Evolutionary conservation across 2,329 filamentous ascomycete genomes (phyloP).

Genomic region (Zymoseptoria tritici): DNA sequence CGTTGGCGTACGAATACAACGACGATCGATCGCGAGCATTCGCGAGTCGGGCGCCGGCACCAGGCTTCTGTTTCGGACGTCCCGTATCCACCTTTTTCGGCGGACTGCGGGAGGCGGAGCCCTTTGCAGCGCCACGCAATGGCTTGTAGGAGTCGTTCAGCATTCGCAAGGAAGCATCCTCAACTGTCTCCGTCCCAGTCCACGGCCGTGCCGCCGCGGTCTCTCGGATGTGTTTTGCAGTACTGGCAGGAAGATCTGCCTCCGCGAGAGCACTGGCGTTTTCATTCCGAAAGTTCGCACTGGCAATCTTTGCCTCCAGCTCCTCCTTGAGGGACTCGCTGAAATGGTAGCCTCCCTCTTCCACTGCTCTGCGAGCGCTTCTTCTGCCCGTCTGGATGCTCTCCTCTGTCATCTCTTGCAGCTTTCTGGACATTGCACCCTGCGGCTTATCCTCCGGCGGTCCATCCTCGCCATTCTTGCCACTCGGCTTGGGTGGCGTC

Average conservation of each 20-base stretch:
- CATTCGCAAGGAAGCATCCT: slow-evolving; percentile 77
- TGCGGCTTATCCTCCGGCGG: slow-evolving; percentile 7
- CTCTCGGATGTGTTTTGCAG: slow-evolving; percentile 60
- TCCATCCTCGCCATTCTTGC: slow-evolving; percentile 10
- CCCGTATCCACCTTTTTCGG: slow-evolving; percentile 42
- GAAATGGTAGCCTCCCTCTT: slow-evolving; percentile 49
- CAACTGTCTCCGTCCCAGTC: slow-evolving; percentile 66
- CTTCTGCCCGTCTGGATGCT: slow-evolving; percentile 48
- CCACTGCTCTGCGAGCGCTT: slow-evolving; percentile 49
- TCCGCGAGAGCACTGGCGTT: slow-evolving; percentile 49
- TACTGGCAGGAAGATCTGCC: slow-evolving; percentile 49
- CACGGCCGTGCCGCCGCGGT: slow-evolving; percentile 64
- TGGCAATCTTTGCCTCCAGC: slow-evolving; percentile 52
- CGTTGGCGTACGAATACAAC: slow-evolving; percentile 44
- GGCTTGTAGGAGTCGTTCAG: slow-evolving; percentile 56
- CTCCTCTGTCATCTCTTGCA: slow-evolving; percentile 55
- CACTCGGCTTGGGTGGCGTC: slow-evolving; percentile 11
- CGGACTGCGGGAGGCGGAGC: slow-evolving; percentile 31
- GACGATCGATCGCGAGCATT: slow-evolving; percentile 53
- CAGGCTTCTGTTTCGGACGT: slow-evolving; percentile 31
- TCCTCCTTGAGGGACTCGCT: slow-evolving; percentile 52
- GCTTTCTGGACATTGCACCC: slow-evolving; percentile 51
- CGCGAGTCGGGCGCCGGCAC: slow-evolving; percentile 46
- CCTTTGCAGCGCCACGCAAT: slow-evolving; percentile 35
- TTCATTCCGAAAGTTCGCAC: slow-evolving; percentile 47